These are phyloP conservation scores for Mesembryanthemum crystallinum DNA, from an alignment of 148 eudicot genomes.

Conservation along the genomic window DNA sequence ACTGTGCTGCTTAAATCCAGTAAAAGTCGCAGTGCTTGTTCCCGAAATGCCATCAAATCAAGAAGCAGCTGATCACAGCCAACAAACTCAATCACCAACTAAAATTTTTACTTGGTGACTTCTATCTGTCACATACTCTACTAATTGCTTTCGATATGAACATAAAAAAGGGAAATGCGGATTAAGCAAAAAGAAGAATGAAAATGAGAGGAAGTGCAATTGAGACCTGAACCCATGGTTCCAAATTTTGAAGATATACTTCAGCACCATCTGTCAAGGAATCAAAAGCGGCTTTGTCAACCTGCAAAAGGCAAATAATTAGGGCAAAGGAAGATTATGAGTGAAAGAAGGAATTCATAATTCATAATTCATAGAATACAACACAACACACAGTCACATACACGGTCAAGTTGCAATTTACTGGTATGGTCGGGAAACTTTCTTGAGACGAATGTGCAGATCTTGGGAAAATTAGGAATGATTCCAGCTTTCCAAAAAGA, in stretches of 20 bases:
- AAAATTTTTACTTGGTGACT: constrained; percentile 9
- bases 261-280: constrained; percentile 82
- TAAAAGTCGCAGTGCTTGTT: constrained; percentile 90
- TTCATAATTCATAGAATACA: too few relatives aligned
- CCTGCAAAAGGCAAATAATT: constrained; percentile 29
- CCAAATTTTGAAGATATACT: constrained; percentile 83
- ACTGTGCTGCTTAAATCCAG: constrained; percentile 98
- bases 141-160: too few relatives aligned
- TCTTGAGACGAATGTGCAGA: constrained; percentile 72
- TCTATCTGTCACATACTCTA: too few relatives aligned
- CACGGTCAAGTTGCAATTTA: constrained; percentile 88
- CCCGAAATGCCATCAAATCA: constrained; percentile 97
- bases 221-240: constrained; percentile 93
- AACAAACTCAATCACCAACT: constrained; percentile 18
- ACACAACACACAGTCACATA: constrained; percentile 48
- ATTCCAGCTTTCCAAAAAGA: constrained; percentile 92
- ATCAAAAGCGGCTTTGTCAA: constrained; percentile 87
- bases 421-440: constrained; percentile 97
- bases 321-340: too few relatives aligned
- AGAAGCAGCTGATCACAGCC: constrained; percentile 70
- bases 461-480: constrained; percentile 80
- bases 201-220: too few relatives aligned
- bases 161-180: too few relatives aligned
- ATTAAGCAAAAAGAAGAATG: too few relatives aligned
- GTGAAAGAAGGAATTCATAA: too few relatives aligned